Evolutionary conservation across 2,329 filamentous ascomycete species (phyloP).

Genomic region (Hysterium pulicare): DNA sequence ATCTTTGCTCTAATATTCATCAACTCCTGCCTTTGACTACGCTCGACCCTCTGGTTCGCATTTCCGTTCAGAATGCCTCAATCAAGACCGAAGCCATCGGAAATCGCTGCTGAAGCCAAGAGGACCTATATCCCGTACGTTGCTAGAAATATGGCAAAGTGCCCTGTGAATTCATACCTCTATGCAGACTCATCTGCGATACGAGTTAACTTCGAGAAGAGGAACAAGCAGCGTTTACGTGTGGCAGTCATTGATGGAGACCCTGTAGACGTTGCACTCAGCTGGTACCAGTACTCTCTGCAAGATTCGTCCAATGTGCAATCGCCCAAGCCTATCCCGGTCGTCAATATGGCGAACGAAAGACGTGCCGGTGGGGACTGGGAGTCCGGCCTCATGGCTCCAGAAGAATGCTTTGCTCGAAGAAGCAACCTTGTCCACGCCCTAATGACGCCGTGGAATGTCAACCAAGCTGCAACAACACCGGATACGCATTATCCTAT

Average conservation of each 20-base stretch:
- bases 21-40: too few species aligned
- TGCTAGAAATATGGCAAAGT: constrained; percentile 52
- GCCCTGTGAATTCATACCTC: constrained; percentile 59
- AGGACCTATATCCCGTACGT: constrained; percentile 65
- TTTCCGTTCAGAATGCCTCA: constrained; percentile 49
- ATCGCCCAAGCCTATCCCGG: constrained; percentile 50
- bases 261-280: constrained; percentile 53
- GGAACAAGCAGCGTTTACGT: constrained; percentile 37
- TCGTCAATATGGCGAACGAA: constrained; percentile 73
- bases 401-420: constrained; percentile 70
- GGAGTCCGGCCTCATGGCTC: constrained; percentile 63
- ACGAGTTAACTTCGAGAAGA: constrained; percentile 47
- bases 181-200: constrained; percentile 42
- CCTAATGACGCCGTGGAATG: constrained; percentile 59
- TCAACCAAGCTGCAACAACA: constrained; percentile 26
- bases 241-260: constrained; percentile 46
- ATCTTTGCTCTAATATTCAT: too few species aligned
- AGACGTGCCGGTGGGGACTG: constrained; percentile 75
- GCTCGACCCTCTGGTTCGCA: too few species aligned
- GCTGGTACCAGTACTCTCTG: constrained; percentile 49
- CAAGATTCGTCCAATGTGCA: constrained; percentile 23
- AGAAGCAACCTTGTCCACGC: constrained; percentile 70
- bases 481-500: constrained; percentile 64
- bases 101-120: constrained; percentile 72
- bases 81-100: constrained; percentile 61